Base-by-base conservation (phyloP, 176 grass and related monocot species). In the Triticum turgidum region DNA sequence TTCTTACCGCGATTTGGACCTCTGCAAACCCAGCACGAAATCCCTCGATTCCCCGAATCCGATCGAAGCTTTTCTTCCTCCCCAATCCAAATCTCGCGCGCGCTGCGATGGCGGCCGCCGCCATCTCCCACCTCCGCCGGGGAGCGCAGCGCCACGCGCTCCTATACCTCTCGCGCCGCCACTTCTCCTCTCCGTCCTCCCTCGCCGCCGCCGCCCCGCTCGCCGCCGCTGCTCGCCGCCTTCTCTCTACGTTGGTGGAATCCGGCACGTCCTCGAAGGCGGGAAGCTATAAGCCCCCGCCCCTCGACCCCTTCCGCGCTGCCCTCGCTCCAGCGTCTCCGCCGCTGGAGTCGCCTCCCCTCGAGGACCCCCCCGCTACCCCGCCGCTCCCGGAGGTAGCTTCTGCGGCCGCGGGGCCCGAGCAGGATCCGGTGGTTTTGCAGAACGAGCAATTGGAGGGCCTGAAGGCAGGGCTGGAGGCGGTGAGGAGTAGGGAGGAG, bases 291-390 rank as follows among this genome's bases (percentile, higher is more conserved):
- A 92, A 95, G 72, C 78, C 85, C 25, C 86, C 82, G 32, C 80
- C 66, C 79, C 90, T 90, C 83, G 88, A 95, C 65, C 69, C 91
- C n/a, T 86, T 86, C 86, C 77, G 87, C 73, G 65, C 63, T 37
- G 63, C 84, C 47, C 83, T 92, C 34, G 54, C 90, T 32, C 35
- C 88, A 7, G 77, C 84, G 39, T 65, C 72, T 7, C 80, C 64
- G 77, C 86, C 82, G 76, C 69, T 90, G 10, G 88, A 95, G 64
- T 79, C 80, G n/a, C 80, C 79, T 20, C 91, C 63, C 54, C 58
- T 90, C 62, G 87, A 94, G 82, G 85, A 71, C 22, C 44, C 25
- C 5, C 73, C 69, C 13, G 42, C 49, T 33, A 32, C 76, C 38
- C 80, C 73, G 21, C 47, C 71, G 11, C 76, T 56, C 7, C 71